Evolutionary conservation across 2,329 filamentous ascomycete species (phyloP), one percentile per base, ranked within the genome.

Genomic region (Neonectria magnoliae): DNA sequence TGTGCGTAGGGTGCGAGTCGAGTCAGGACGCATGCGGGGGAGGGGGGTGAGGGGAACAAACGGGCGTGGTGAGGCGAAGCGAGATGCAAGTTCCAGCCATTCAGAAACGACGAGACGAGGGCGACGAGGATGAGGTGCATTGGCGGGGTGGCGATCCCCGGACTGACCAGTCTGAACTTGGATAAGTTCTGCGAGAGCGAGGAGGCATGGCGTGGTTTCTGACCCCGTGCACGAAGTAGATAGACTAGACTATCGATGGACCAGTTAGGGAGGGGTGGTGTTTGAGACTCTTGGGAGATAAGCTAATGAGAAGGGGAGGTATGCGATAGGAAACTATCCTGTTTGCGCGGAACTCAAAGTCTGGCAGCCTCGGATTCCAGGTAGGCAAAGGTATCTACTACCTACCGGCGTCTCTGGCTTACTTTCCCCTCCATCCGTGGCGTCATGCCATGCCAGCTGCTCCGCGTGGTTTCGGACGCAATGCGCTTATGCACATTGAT

Each of bases 91-190:
- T 31, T 38, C 27, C 27, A 50, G 27, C 47, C 47, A 50, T 31
- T 31, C 47, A 50, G 47, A 50, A 27, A 20, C 16, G 1, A 27
- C 2, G 47, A 50, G 25, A 22, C 8, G 25, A 14, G 25, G 22
- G 1, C 14, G 14, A 29, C 10, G 36, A 13, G 44, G n/a, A 50
- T 33, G 25, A 31, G 47, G n/a, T 31, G 47, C 47, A 50, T 51
- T 51, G 48, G 48, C 5, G 48, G 36, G 29, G 47, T 31, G 48
- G 29, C 48, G 48, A 51, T 33, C 48, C n/a, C 48, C 48, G 29
- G 48, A 51, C 25, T 25, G 25, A 25, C 25, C 25, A 25, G 25
- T 25, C 25, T 25, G 25, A 25, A 25, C 25, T 25, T 25, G 25
- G 25, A 25, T 25, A 25, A n/a, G n/a, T n/a, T n/a, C n/a, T n/a